Percentiles rank a stretch among this genome's conserved stretches.
Conservation (phyloP, 2,329 filamentous ascomycete genomes). For the Cladosporium sp. region DNA sequence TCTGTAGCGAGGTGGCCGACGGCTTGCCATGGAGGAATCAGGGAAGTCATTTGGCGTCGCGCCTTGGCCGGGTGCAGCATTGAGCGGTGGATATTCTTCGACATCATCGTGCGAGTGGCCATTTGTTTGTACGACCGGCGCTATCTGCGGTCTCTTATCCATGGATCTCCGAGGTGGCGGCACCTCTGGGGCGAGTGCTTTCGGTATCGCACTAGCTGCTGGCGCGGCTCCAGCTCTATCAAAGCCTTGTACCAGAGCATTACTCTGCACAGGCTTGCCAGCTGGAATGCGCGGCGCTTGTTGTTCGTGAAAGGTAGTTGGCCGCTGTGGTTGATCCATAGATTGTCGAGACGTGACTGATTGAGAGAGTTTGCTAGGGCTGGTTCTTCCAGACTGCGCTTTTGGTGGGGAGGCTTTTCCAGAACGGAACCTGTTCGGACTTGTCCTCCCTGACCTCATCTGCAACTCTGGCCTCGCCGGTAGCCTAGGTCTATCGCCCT, state of each 20-base stretch:
- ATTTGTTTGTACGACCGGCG: constrained; percentile 31
- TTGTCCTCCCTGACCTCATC: constrained; percentile 26
- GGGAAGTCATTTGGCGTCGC: constrained; percentile 56
- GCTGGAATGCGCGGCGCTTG: constrained; percentile 25
- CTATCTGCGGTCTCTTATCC: constrained; percentile 22
- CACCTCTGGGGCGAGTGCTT: constrained; percentile 26
- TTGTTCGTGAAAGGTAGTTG: constrained; percentile 17
- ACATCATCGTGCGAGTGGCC: constrained; percentile 38
- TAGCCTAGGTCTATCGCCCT: constrained; percentile 27
- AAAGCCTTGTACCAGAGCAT: constrained; percentile 28
- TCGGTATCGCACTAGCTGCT: constrained; percentile 9
- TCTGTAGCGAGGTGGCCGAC: constrained; percentile 72
- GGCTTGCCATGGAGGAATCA: constrained; percentile 78
- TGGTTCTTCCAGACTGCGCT: constrained; percentile 6
- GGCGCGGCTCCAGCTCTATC: constrained; percentile 14
- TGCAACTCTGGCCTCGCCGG: constrained; percentile 31
- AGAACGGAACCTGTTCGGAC: constrained; percentile 25
- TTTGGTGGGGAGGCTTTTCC: constrained; percentile 27
- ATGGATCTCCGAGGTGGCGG: constrained; percentile 32
- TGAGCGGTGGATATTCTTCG: constrained; percentile 33
- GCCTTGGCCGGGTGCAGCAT: constrained; percentile 1
- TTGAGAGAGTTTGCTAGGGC: constrained; percentile 18
- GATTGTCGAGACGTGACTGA: constrained; percentile 21
- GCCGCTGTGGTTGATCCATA: constrained; percentile 17
- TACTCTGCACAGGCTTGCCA: constrained; percentile 19